A percentile compares a stretch with the other conserved stretches of the same genome.
These are phyloP conservation scores for Cynara cardunculus DNA, from an alignment of 129 eudicot species.

Conservation along the genomic window DNA sequence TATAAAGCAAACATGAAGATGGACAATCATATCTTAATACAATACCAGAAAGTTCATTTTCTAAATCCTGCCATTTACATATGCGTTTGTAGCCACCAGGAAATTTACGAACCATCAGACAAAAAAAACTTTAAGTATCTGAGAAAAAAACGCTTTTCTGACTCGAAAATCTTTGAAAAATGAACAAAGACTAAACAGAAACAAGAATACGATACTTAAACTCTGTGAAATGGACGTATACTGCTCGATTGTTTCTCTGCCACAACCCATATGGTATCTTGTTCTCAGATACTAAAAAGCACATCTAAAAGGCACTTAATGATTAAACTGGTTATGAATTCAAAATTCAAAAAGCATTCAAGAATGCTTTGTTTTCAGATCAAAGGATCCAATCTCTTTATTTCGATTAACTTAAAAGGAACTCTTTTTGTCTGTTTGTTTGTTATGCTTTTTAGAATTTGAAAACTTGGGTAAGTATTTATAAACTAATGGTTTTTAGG, in stretches of 20 bases:
- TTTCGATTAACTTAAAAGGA: not conserved
- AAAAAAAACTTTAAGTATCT: no score
- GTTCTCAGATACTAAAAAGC: not conserved
- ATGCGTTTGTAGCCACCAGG: no score
- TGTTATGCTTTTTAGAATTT: not conserved
- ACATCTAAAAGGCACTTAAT: not conserved
- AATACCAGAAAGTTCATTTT: no score
- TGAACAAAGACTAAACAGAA: not conserved
- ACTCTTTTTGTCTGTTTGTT: constrained; percentile 6
- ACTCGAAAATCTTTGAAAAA: no score
- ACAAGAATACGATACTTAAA: not conserved
- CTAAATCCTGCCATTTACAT: no score
- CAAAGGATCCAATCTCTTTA: not conserved
- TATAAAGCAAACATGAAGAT: no score
- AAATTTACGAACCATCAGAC: no score
- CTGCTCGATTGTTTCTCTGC: not conserved
- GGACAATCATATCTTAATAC: no score
- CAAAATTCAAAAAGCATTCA: not conserved
- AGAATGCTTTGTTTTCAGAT: constrained; percentile 9
- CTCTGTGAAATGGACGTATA: not conserved
- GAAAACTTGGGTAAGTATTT: not conserved
- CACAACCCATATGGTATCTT: not conserved
- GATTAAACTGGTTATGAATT: not conserved
- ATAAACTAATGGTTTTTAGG: not conserved
- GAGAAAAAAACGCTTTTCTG: no score